phyloP scores from a whole-genome alignment of 2,329 filamentous ascomycete species.

The Sclerotinia nivalis region DNA sequence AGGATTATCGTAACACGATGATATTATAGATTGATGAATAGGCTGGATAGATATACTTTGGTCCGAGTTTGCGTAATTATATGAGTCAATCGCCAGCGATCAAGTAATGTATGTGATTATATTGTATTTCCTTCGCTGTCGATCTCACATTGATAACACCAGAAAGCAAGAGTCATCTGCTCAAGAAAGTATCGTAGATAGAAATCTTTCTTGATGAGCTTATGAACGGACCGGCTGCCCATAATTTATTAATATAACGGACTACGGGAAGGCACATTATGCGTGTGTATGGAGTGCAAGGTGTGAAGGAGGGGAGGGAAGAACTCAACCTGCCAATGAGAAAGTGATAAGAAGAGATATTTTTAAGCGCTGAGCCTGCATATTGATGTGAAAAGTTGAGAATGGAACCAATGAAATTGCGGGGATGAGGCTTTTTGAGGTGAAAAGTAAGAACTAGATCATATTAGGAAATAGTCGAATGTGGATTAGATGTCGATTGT shows the following conservation, averaged over 20 bases:
- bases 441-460: neutral
- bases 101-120: neutral
- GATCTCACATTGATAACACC: neutral
- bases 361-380: slow-evolving; percentile 15
- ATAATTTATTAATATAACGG: slow-evolving; percentile 24
- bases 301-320: slow-evolving; percentile 2
- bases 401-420: slow-evolving; percentile 6
- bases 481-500: neutral
- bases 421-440: neutral
- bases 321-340: slow-evolving; percentile 7
- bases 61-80: neutral
- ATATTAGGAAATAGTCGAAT: neutral
- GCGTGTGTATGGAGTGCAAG: neutral
- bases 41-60: neutral
- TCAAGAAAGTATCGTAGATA: neutral
- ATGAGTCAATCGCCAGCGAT: slow-evolving; percentile 23
- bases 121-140: neutral
- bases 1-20: neutral
- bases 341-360: neutral
- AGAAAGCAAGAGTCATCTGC: neutral
- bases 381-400: slow-evolving; percentile 6
- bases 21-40: neutral
- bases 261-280: slow-evolving; percentile 4
- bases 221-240: slow-evolving; percentile 1
- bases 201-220: slow-evolving; percentile 3